Conservation (phyloP, 805 yeast species). For the Debaryomyces maramus region DNA sequence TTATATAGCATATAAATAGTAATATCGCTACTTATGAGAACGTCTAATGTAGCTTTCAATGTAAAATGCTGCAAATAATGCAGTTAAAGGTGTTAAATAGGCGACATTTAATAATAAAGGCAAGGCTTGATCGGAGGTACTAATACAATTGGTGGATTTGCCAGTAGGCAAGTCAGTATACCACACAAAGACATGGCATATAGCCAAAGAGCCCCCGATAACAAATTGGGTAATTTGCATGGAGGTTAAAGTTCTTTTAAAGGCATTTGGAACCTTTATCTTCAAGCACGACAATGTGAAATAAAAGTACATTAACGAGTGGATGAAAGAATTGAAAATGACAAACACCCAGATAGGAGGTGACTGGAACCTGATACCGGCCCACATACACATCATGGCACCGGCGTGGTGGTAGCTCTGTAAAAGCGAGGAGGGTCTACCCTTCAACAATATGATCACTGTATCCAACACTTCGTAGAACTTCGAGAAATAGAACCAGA, state of each 20-base stretch:
- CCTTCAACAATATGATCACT: constrained; percentile 63
- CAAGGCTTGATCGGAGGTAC: constrained; percentile 58
- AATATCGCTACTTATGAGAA: constrained; percentile 4
- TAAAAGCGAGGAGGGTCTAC: constrained; percentile 62
- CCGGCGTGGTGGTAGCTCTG: constrained; percentile 80
- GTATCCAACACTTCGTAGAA: constrained; percentile 74
- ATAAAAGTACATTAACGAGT: constrained; percentile 72
- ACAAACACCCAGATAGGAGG: constrained; percentile 83
- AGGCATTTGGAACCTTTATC: constrained; percentile 53
- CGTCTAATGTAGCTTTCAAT: constrained; percentile 53
- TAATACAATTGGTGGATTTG: constrained; percentile 46
- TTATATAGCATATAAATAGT: too few species aligned
- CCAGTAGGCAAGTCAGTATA: constrained; percentile 52
- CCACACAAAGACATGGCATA: constrained; percentile 59
- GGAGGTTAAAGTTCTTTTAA: constrained; percentile 62
- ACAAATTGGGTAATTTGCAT: constrained; percentile 70
- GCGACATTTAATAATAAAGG: constrained; percentile 62
- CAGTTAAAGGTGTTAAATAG: constrained; percentile 67
- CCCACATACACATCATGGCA: constrained; percentile 81
- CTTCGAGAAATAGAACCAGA: constrained; percentile 67
- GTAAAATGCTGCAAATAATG: constrained; percentile 64
- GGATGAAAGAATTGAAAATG: constrained; percentile 77
- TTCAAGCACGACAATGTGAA: constrained; percentile 60
- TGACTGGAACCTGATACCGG: constrained; percentile 65
- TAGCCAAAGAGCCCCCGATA: constrained; percentile 67